Evolutionary conservation across 202 grass and related monocot genomes (phyloP).

Genomic region (Carex arenaria): DNA sequence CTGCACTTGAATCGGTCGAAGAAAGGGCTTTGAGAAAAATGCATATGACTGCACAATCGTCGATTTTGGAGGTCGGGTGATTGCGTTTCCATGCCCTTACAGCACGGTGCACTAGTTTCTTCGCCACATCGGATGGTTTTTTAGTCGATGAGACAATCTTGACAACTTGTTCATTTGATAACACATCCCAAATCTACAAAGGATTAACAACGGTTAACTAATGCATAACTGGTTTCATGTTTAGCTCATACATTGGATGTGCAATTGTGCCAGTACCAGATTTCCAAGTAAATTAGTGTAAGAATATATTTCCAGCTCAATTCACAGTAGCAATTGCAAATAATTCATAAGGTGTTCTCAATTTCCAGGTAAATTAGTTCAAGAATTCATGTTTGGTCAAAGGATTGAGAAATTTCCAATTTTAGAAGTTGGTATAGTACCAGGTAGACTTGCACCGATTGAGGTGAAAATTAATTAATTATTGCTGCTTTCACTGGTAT

Average conservation of each 20-base stretch:
- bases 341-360: neutral
- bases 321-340: neutral
- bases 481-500: neutral
- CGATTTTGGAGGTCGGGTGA: constrained; percentile 71
- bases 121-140: constrained; percentile 49
- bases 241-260: neutral
- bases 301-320: neutral
- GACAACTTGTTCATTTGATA: constrained; percentile 73
- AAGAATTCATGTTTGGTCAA: neutral
- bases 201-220: neutral
- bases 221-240: neutral
- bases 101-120: constrained; percentile 44
- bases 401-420: neutral
- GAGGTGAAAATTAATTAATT: neutral
- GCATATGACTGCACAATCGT: constrained; percentile 74
- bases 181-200: constrained; percentile 80
- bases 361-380: too few species aligned
- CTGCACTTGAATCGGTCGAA: neutral
- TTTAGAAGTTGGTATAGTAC: neutral
- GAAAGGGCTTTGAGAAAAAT: constrained; percentile 44
- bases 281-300: neutral
- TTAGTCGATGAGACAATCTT: constrained; percentile 48
- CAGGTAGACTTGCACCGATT: neutral
- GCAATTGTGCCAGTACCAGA: neutral
- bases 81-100: constrained; percentile 58